Conservation (phyloP, 768 basidiomycete species). For the Tremella yokohamensis region DNA sequence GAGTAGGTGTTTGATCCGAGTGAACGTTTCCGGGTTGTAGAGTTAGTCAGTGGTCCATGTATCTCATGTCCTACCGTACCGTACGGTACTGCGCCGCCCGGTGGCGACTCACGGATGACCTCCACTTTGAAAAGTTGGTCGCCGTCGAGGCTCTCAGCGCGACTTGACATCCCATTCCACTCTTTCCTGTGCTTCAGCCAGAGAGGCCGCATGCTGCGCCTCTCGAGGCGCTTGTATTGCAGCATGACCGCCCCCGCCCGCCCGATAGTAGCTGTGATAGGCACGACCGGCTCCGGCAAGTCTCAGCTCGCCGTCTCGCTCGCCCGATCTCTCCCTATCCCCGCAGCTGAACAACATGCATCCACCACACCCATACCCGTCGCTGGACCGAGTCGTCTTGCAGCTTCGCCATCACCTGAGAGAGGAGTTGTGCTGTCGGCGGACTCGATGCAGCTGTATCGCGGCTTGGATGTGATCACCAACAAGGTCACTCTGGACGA, state of each 20-base stretch:
- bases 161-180: no score
- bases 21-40: no score
- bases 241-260: no score
- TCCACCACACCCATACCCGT: conserved; percentile 50
- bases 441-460: conserved; percentile 96
- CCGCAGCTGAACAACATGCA: conserved; percentile 30
- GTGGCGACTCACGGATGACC: no score
- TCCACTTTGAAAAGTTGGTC: no score
- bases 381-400: background rate
- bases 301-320: conserved; percentile 86
- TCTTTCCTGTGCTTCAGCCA: no score
- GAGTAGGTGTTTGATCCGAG: background rate
- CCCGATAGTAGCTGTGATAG: conserved; percentile 72
- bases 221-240: no score
- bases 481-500: conserved; percentile 83
- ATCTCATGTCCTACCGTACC: no score
- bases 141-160: no score
- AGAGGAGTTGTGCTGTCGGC: conserved; percentile 69
- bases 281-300: conserved; percentile 93
- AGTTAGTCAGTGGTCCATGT: no score
- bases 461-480: conserved; percentile 85
- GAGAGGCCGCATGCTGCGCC: no score
- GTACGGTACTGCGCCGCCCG: no score
- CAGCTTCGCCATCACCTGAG: background rate
- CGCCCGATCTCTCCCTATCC: conserved; percentile 65